These are phyloP conservation scores for Puccinia polysora DNA, from an alignment of 1,284 basidiomycete genomes.

Conservation along the genomic window DNA sequence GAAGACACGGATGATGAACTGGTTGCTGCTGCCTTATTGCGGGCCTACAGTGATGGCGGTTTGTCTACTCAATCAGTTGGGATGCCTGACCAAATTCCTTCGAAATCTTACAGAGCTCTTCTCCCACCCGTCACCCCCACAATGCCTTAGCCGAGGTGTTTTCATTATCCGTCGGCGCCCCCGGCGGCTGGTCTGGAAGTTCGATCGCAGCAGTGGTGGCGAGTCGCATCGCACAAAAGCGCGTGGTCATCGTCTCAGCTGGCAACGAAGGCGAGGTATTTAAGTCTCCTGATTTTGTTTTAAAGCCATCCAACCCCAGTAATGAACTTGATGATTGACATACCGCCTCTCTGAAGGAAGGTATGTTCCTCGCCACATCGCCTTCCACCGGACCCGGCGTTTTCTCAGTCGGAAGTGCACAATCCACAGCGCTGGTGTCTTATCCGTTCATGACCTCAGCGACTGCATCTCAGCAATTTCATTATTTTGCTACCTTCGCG, in stretches of 20 bases:
- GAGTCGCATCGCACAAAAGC: slow-evolving; percentile 32
- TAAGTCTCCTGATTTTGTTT: neutral
- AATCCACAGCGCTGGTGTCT: slow-evolving; percentile 45
- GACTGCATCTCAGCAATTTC: slow-evolving; percentile 14
- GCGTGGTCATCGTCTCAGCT: slow-evolving; percentile 49
- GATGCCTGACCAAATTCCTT: too few species aligned
- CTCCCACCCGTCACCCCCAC: neutral
- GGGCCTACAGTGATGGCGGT: slow-evolving; percentile 49
- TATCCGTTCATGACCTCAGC: slow-evolving; percentile 40
- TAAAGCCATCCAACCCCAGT: neutral
- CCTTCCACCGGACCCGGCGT: slow-evolving; percentile 54
- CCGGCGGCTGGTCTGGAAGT: slow-evolving; percentile 41
- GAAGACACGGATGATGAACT: slow-evolving; percentile 54
- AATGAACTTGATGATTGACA: neutral
- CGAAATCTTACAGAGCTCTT: too few species aligned
- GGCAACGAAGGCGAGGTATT: slow-evolving; percentile 54
- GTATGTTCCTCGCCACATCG: slow-evolving; percentile 54
- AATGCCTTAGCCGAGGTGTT: slow-evolving; percentile 57
- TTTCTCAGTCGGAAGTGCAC: slow-evolving; percentile 50
- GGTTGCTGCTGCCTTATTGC: slow-evolving; percentile 54
- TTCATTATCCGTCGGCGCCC: slow-evolving; percentile 62
- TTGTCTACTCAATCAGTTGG: neutral
- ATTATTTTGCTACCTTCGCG: slow-evolving; percentile 38
- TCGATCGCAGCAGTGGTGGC: slow-evolving; percentile 40
- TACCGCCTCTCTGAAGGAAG: slow-evolving; percentile 46